Evolutionary conservation across 2,329 filamentous ascomycete species (phyloP), one percentile per base, ranked within the genome.

Genomic region (Fusarium protoensiforme): DNA sequence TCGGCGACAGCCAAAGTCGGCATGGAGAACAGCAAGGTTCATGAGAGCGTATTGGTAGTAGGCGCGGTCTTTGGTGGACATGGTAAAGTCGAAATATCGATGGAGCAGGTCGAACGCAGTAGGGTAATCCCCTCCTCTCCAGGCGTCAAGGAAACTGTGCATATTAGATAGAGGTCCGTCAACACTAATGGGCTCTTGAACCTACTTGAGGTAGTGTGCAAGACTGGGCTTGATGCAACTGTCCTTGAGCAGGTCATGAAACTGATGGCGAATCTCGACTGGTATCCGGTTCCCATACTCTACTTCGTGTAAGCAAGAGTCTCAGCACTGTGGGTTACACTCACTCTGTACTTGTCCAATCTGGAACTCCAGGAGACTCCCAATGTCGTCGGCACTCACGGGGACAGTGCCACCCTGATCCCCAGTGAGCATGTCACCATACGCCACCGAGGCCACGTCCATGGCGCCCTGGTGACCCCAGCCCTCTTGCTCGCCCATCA

Each of bases 1-100:
- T 43, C 91, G 89, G 80, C 95, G 92, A 79, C 94, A 98, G 54
- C 95, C 95, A 84, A 98, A 98, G 81, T 98, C 96, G 18, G 95
- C 94, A 79, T 99, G 96, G 6, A 98, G 88, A 36, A 98, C 94
- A 5, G 95, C 96, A 67, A 98, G 89, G 79, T 98, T 98, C 79
- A 99, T 91, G 16, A 98, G 85, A 1, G 96, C 96, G 80, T 98
- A 98, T 80, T 98, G 96, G 78, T 99, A 98, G 77, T 95, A 95
- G 7, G 93, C 89, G 27, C 93, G 92, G 77, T 97, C 93, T 68
- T 91, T 87, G 74, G 91, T 93, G 77, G 96, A 93, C 90, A 97
- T 95, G 1, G 95, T 96, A 82, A 98, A 98, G 81, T 99, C 96
- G 78, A 98, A 99, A 81, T 98, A 99, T 60, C 94, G 92, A 81